Percentiles rank a stretch among this genome's conserved stretches.
Evolutionary conservation across 2,329 filamentous ascomycete species (phyloP).

Genomic region (Calonectria pauciramosa): DNA sequence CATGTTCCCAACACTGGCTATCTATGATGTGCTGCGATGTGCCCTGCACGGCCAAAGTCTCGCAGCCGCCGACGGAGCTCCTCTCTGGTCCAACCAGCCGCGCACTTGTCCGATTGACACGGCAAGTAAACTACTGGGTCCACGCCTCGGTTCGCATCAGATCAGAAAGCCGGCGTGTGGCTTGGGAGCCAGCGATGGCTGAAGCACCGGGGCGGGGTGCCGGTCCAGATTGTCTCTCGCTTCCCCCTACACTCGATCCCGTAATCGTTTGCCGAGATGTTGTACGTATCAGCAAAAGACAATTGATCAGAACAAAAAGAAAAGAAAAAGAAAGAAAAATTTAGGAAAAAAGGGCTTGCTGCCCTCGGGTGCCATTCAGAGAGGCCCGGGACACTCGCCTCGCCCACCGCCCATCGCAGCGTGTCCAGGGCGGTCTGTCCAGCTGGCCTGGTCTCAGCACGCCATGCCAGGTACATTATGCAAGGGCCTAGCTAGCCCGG

Average conservation of each 20-base stretch:
- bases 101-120: neutral
- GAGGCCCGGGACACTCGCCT: slow-evolving; percentile 14
- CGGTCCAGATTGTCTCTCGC: neutral
- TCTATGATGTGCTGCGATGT: neutral
- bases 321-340: neutral
- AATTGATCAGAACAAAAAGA: neutral
- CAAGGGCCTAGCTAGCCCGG: too few relatives aligned
- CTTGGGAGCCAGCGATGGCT: neutral
- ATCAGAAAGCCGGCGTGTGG: neutral
- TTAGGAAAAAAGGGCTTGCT: neutral
- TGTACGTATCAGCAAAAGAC: neutral
- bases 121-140: slow-evolving; percentile 12
- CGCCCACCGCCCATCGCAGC: slow-evolving; percentile 19
- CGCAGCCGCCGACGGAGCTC: slow-evolving; percentile 3
- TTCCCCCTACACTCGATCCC: neutral
- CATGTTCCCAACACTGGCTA: slow-evolving; percentile 6
- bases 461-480: too few relatives aligned
- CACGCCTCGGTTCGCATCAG: slow-evolving; percentile 1
- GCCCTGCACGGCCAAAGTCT: slow-evolving; percentile 27
- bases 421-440: slow-evolving; percentile 39
- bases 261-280: neutral
- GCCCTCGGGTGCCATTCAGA: neutral
- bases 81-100: neutral
- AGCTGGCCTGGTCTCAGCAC: slow-evolving; percentile 25
- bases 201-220: neutral